phyloP scores from a whole-genome alignment of 768 basidiomycete genomes.

The Podaxis rugospora region DNA sequence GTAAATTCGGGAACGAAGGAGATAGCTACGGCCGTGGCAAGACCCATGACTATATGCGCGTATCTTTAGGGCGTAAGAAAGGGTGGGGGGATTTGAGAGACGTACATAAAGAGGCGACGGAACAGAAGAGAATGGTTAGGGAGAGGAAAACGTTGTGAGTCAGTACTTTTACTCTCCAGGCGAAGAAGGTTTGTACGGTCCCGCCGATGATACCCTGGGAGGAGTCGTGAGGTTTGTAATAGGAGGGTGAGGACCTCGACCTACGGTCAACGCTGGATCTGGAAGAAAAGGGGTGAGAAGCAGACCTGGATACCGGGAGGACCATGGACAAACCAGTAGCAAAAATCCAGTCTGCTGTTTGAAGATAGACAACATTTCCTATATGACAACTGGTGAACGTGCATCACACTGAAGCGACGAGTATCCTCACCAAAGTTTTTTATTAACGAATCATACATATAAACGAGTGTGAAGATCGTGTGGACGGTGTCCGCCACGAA shows the following conservation, averaged over 20 bases:
- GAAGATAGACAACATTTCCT: conserved; percentile 16
- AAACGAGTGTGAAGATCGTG: conserved; percentile 38
- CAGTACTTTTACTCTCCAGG: conserved; percentile 15
- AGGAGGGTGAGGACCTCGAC: not conserved
- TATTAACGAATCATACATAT: conserved; percentile 45
- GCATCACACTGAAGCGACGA: no score
- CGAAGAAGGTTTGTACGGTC: conserved; percentile 15
- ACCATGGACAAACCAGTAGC: conserved; percentile 25
- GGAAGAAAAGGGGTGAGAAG: not conserved
- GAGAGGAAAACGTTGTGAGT: conserved; percentile 13
- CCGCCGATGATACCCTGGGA: conserved; percentile 14
- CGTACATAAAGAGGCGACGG: conserved; percentile 12
- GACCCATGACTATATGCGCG: conserved; percentile 7
- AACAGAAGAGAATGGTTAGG: conserved; percentile 3
- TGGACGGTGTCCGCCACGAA: conserved; percentile 48
- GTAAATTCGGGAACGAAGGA: conserved; percentile 12
- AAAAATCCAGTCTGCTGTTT: conserved; percentile 29
- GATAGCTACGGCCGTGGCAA: conserved; percentile 12
- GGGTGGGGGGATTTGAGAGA: not conserved
- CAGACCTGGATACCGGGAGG: not conserved
- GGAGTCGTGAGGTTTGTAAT: not conserved
- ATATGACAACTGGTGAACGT: not conserved
- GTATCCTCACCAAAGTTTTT: conserved; percentile 36
- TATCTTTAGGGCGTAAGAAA: not conserved
- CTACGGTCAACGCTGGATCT: conserved; percentile 16